Percentiles rank a stretch among this genome's conserved stretches.
phyloP scores from a whole-genome alignment of 1,139 yeast genomes.

The Lodderomyces pseudojiufengensis region DNA sequence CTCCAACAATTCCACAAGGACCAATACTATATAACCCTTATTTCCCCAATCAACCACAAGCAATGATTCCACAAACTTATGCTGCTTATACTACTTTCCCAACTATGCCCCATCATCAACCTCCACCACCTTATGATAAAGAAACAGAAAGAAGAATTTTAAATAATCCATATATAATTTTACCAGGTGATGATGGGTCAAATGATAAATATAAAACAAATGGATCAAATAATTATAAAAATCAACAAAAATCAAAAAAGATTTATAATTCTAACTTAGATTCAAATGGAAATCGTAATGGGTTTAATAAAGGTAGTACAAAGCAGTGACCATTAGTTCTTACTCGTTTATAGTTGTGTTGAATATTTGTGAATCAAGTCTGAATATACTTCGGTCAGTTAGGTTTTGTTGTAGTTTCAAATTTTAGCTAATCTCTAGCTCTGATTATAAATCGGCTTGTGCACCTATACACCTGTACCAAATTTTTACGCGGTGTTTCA shows the following conservation, averaged over 20 bases:
- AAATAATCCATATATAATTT: constrained; percentile 31
- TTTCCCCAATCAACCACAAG: constrained; percentile 6
- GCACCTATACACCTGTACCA: too few species aligned
- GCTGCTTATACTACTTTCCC: not conserved
- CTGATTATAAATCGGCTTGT: too few species aligned
- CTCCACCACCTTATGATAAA: constrained; percentile 20
- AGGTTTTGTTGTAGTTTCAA: too few species aligned
- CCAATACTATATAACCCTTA: constrained; percentile 12
- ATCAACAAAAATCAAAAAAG: not conserved
- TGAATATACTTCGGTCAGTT: too few species aligned
- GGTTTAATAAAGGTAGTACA: not conserved
- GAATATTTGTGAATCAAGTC: too few species aligned
- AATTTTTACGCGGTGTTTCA: too few species aligned
- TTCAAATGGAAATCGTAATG: not conserved
- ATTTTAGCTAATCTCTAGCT: too few species aligned
- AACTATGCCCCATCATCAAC: constrained; percentile 7
- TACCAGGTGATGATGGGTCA: constrained; percentile 19
- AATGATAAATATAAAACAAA: constrained; percentile 1
- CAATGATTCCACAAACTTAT: constrained; percentile 7
- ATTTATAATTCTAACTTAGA: not conserved
- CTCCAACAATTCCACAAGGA: constrained; percentile 7
- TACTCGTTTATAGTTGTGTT: too few species aligned
- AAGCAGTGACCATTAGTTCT: too few species aligned
- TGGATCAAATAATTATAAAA: not conserved
- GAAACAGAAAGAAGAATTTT: constrained; percentile 28